These are phyloP conservation scores for Fusarium phyllophilum DNA, from an alignment of 2,329 filamentous ascomycete species.

Conservation along the genomic window DNA sequence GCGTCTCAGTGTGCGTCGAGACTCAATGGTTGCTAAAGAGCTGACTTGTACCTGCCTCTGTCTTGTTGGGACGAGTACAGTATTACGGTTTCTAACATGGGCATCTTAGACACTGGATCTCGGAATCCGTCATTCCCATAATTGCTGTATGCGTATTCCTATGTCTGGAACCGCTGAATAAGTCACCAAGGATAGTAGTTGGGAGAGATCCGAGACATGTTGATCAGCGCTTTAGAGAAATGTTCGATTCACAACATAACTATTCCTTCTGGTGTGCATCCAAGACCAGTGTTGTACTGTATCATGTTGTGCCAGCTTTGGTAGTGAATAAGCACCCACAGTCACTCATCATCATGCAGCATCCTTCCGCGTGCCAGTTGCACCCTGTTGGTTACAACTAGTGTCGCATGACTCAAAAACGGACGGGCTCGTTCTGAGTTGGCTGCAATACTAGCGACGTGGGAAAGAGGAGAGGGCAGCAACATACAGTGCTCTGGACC, in stretches of 20 bases:
- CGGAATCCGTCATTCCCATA: conserved; percentile 8
- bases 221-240: neutral
- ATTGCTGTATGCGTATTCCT: neutral
- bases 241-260: neutral
- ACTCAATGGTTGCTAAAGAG: neutral
- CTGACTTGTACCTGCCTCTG: neutral
- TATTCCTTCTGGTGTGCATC: neutral
- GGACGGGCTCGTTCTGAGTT: neutral
- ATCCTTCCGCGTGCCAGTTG: conserved; percentile 6
- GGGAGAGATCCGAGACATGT: neutral
- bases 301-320: neutral
- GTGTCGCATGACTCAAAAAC: conserved; percentile 19
- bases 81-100: conserved; percentile 2
- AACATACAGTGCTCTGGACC: conserved; percentile 20
- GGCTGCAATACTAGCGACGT: conserved; percentile 3
- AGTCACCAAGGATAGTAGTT: neutral
- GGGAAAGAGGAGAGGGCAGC: conserved; percentile 11
- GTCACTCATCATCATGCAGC: conserved; percentile 3
- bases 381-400: conserved; percentile 28
- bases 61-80: neutral
- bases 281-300: neutral
- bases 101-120: neutral
- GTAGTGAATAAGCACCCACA: neutral
- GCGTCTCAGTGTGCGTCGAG: neutral
- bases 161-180: neutral